Evolutionary conservation across 2,329 filamentous ascomycete genomes (phyloP).

Genomic region (Penicillium hesseltinei): DNA sequence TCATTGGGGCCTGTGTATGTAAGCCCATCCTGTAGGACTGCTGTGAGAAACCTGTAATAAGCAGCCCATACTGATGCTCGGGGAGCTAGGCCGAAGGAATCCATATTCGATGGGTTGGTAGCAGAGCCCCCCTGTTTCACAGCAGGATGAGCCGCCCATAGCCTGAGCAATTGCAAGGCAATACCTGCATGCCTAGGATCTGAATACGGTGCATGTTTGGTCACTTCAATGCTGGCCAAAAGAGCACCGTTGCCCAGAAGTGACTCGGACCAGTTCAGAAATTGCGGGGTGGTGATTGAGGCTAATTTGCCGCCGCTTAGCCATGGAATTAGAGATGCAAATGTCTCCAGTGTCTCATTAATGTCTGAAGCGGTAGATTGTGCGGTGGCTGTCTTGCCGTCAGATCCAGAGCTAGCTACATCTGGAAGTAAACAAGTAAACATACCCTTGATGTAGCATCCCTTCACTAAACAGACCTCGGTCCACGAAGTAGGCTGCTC

Average conservation of each 20-base stretch:
- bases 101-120: slow-evolving; percentile 18
- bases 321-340: slow-evolving; percentile 64
- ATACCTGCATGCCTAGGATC: slow-evolving; percentile 32
- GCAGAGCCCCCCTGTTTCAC: slow-evolving; percentile 31
- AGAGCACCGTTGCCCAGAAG: slow-evolving; percentile 73
- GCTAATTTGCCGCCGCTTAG: slow-evolving; percentile 45
- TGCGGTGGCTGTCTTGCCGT: slow-evolving; percentile 41
- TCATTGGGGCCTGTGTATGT: slow-evolving; percentile 37
- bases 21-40: slow-evolving; percentile 61
- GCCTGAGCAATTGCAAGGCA: slow-evolving; percentile 50
- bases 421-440: slow-evolving; percentile 5
- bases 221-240: slow-evolving; percentile 58
- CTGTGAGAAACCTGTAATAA: slow-evolving; percentile 78
- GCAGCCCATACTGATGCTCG: slow-evolving; percentile 69
- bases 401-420: slow-evolving; percentile 9
- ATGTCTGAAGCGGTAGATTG: slow-evolving; percentile 44
- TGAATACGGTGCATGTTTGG: slow-evolving; percentile 18
- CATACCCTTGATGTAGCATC: slow-evolving; percentile 72
- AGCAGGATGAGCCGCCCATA: slow-evolving; percentile 42
- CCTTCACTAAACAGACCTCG: slow-evolving; percentile 75
- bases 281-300: slow-evolving; percentile 58
- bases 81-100: slow-evolving; percentile 22
- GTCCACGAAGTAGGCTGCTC: slow-evolving; percentile 68
- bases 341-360: slow-evolving; percentile 64
- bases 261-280: slow-evolving; percentile 75